Percentiles rank a stretch among this genome's conserved stretches.
These are phyloP conservation scores for Domatiomyces catenatus DNA, from an alignment of 2,329 filamentous ascomycete species.

Conservation along the genomic window DNA sequence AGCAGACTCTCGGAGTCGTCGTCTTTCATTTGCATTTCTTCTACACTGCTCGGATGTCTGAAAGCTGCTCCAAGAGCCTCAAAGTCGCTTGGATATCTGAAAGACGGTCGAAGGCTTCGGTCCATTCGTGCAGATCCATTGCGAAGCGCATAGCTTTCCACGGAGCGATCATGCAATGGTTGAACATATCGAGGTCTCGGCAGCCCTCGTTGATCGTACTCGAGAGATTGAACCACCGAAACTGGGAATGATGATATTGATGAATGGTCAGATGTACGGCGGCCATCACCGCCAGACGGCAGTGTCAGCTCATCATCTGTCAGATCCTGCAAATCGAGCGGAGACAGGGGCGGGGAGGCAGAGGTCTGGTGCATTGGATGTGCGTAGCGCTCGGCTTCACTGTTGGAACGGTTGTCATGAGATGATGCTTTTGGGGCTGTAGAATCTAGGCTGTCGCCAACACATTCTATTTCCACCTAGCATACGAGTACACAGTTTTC, in stretches of 20 bases:
- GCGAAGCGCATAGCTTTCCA: not conserved
- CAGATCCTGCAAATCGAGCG: conserved; percentile 1
- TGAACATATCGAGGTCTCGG: not conserved
- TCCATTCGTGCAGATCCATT: not conserved
- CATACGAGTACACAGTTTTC: too few species aligned
- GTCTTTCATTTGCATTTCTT: conserved; percentile 28
- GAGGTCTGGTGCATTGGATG: conserved; percentile 11
- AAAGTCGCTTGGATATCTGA: conserved; percentile 27
- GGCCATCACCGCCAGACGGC: not conserved
- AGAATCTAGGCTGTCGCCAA: not conserved
- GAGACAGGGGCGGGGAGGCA: conserved; percentile 5
- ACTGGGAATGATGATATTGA: conserved; percentile 17
- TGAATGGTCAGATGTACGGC: conserved; percentile 10
- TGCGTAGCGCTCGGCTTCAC: conserved; percentile 3
- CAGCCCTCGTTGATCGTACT: not conserved
- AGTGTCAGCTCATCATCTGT: not conserved
- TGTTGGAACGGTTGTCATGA: not conserved
- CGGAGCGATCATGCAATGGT: not conserved
- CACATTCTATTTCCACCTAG: not conserved
- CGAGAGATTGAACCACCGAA: conserved; percentile 10
- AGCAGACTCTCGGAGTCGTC: conserved; percentile 26
- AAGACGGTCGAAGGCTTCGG: conserved; percentile 19
- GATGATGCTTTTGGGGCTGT: not conserved
- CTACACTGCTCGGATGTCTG: conserved; percentile 31
- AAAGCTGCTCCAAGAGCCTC: conserved; percentile 21